Evolutionary conservation across 2,329 filamentous ascomycete species (phyloP).

Genomic region (Phaeosphaeriaceae sp.): DNA sequence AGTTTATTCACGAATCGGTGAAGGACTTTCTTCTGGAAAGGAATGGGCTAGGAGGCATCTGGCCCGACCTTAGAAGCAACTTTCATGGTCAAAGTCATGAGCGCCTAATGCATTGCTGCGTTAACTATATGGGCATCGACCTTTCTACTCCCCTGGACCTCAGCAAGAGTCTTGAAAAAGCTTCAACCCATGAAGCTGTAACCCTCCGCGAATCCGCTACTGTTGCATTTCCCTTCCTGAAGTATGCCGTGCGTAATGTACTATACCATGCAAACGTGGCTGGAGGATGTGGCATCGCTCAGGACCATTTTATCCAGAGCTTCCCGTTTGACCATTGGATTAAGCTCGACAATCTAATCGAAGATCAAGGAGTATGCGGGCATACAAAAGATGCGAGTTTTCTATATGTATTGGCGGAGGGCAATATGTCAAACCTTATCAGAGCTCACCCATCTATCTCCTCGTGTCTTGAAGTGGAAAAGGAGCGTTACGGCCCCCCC

Average conservation of each 20-base stretch:
- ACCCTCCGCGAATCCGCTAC: conserved; percentile 13
- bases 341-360: conserved; percentile 38
- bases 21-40: conserved; percentile 48
- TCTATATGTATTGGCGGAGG: conserved; percentile 21
- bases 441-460: conserved; percentile 26
- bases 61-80: conserved; percentile 5
- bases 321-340: conserved; percentile 40
- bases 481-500: conserved; percentile 41
- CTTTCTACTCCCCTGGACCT: conserved; percentile 7
- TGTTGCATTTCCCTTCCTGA: conserved; percentile 53
- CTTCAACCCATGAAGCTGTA: conserved; percentile 10
- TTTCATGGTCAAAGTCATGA: too few relatives aligned
- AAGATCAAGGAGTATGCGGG: conserved; percentile 24
- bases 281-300: conserved; percentile 17
- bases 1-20: conserved; percentile 33
- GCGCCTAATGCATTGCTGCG: conserved; percentile 43
- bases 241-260: conserved; percentile 54
- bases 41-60: conserved; percentile 32
- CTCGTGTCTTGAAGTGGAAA: conserved; percentile 22
- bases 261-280: conserved; percentile 53
- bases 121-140: conserved; percentile 44
- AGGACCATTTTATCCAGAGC: conserved; percentile 10
- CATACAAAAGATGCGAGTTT: conserved; percentile 18
- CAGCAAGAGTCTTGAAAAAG: conserved; percentile 8
- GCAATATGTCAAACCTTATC: conserved; percentile 36